Evolutionary conservation across 371 early-diverging fungal genomes (phyloP).

Genomic region (Chytridium lagenaria): DNA sequence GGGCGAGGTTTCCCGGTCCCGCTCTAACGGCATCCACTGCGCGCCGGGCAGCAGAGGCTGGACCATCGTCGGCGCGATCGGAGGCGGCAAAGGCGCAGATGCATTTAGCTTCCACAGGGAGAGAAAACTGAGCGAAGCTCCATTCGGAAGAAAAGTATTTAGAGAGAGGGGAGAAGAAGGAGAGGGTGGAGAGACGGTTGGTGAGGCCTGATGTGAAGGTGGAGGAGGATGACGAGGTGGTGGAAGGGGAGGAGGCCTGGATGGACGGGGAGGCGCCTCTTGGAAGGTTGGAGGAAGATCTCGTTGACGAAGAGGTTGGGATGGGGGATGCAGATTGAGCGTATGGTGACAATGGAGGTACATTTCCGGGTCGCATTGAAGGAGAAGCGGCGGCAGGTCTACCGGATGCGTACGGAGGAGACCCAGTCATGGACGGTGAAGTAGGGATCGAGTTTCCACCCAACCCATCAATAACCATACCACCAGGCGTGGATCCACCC

Average conservation of each 20-base stretch:
- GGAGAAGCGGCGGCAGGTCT: conserved; percentile 4
- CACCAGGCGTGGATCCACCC: background rate
- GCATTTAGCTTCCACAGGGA: conserved; percentile 79
- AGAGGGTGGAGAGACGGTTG: conserved; percentile 74
- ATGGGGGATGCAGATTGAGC: background rate
- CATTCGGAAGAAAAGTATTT: conserved; percentile 94
- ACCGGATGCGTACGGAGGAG: conserved; percentile 35
- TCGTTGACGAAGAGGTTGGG: background rate
- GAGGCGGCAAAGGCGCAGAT: conserved; percentile 74
- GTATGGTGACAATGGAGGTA: background rate
- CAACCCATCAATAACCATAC: conserved; percentile 1
- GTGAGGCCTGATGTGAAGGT: conserved; percentile 4
- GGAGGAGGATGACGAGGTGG: background rate
- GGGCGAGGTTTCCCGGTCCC: background rate
- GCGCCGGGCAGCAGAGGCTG: conserved; percentile 51
- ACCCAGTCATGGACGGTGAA: background rate
- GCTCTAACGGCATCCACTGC: background rate
- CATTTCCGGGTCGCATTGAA: background rate
- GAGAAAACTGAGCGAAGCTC: conserved; percentile 88
- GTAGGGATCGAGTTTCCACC: conserved; percentile 3
- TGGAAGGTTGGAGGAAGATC: background rate
- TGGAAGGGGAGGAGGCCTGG: conserved; percentile 20
- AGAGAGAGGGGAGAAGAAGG: conserved; percentile 90
- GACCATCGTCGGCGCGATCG: conserved; percentile 55
- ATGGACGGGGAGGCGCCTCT: background rate